phyloP scores from a whole-genome alignment of 2,329 filamentous ascomycete species.

The Colletotrichum orbiculare region DNA sequence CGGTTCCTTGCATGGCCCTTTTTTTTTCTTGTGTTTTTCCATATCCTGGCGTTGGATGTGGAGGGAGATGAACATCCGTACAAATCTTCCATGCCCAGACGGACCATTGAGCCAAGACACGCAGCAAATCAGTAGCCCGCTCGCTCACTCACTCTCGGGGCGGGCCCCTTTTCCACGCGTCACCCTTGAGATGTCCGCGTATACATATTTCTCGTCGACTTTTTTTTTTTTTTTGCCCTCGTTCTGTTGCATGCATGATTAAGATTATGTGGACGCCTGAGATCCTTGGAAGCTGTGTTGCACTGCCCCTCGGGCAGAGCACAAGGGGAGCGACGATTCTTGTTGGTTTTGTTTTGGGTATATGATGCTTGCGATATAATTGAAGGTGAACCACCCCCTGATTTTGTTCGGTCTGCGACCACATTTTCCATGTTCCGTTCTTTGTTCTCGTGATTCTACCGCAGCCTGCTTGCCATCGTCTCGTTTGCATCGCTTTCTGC shows the following conservation, averaged over 20 bases:
- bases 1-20: slow-evolving; percentile 9
- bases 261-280: slow-evolving; percentile 17
- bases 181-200: no score
- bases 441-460: background rate
- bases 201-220: no score
- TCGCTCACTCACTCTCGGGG: background rate
- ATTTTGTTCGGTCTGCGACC: background rate
- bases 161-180: no score
- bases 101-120: slow-evolving; percentile 20
- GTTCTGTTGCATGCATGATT: background rate
- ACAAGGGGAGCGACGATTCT: background rate
- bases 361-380: slow-evolving; percentile 11
- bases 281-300: slow-evolving; percentile 19
- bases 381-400: background rate
- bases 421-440: background rate
- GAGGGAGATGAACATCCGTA: slow-evolving; percentile 14
- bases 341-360: slow-evolving; percentile 12
- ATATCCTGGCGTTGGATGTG: background rate
- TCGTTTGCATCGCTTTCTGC: no score
- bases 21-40: no score
- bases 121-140: background rate
- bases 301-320: slow-evolving; percentile 13
- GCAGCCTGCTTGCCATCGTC: no score
- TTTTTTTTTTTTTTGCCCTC: background rate
- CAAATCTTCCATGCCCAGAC: slow-evolving; percentile 4